phyloP scores from a whole-genome alignment of 305 asterid species.

The Vinca major region DNA sequence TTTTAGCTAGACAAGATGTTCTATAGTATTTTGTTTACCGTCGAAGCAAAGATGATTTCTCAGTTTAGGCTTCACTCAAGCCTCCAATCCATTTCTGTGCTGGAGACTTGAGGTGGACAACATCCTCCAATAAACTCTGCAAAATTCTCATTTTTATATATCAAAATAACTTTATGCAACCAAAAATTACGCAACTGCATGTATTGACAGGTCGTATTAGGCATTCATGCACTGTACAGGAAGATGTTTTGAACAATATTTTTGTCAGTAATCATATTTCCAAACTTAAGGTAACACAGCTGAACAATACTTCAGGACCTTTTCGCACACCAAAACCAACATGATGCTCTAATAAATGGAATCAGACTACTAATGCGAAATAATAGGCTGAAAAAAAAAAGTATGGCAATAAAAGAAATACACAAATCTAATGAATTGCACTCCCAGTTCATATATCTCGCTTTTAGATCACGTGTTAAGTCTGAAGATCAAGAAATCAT shows the following conservation, averaged over 20 bases:
- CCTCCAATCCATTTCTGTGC: no score
- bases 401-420: conserved; percentile 6
- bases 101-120: no score
- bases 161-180: no score
- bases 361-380: conserved; percentile 11
- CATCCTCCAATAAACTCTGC: no score
- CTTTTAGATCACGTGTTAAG: conserved; percentile 10
- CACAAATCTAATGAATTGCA: conserved; percentile 16
- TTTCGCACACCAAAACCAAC: background rate
- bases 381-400: background rate
- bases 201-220: no score
- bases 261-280: background rate
- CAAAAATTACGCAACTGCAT: no score
- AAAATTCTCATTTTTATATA: no score
- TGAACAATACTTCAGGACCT: background rate
- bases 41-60: no score
- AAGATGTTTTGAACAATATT: background rate
- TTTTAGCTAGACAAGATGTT: no score
- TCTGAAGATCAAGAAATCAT: conserved; percentile 15
- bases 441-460: conserved; percentile 3
- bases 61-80: no score
- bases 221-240: background rate
- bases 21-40: no score
- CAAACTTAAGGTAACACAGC: background rate
- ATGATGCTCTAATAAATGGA: conserved; percentile 4